Evolutionary conservation across 805 yeast genomes (phyloP).

Genomic region (Schizosaccharomyces cryophilus): DNA sequence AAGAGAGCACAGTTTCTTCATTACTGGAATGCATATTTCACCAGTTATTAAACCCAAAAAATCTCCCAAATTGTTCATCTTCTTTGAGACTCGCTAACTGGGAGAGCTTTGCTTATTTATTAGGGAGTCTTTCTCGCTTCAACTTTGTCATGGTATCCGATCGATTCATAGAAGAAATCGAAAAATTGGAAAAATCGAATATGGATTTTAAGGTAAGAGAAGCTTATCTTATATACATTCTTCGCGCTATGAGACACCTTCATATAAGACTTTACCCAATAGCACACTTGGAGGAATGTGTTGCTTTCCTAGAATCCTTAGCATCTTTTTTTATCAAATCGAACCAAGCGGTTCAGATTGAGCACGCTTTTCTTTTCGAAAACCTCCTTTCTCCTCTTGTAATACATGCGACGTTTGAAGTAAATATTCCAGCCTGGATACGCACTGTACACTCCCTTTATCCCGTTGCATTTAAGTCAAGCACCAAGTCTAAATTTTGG

Average conservation of each 20-base stretch:
- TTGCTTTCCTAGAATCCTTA: slow-evolving; percentile 65
- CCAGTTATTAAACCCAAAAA: slow-evolving; percentile 72
- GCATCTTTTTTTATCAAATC: slow-evolving; percentile 54
- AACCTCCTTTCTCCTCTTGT: slow-evolving; percentile 61
- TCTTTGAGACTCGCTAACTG: slow-evolving; percentile 74
- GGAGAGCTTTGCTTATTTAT: slow-evolving; percentile 67
- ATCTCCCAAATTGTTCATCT: slow-evolving; percentile 37
- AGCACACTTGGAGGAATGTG: slow-evolving; percentile 77
- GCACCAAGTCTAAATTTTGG: slow-evolving; percentile 31
- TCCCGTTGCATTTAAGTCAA: slow-evolving; percentile 24
- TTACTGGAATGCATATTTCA: slow-evolving; percentile 83
- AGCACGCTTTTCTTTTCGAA: slow-evolving; percentile 67
- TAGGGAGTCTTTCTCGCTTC: slow-evolving; percentile 75
- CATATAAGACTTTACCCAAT: slow-evolving; percentile 57
- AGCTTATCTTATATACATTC: slow-evolving; percentile 43
- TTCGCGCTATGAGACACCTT: slow-evolving; percentile 78
- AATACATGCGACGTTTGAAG: slow-evolving; percentile 71
- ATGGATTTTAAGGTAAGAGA: slow-evolving; percentile 22
- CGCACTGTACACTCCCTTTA: slow-evolving; percentile 47
- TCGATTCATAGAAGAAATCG: slow-evolving; percentile 76
- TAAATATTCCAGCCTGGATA: slow-evolving; percentile 87
- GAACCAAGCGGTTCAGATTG: slow-evolving; percentile 38
- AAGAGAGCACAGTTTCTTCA: slow-evolving; percentile 56
- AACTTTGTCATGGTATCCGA: slow-evolving; percentile 76
- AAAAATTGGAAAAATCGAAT: slow-evolving; percentile 23